Evolutionary conservation across 768 basidiomycete species (phyloP), one percentile per base, ranked within the genome.

Genomic region (Rhodotorula diobovata): DNA sequence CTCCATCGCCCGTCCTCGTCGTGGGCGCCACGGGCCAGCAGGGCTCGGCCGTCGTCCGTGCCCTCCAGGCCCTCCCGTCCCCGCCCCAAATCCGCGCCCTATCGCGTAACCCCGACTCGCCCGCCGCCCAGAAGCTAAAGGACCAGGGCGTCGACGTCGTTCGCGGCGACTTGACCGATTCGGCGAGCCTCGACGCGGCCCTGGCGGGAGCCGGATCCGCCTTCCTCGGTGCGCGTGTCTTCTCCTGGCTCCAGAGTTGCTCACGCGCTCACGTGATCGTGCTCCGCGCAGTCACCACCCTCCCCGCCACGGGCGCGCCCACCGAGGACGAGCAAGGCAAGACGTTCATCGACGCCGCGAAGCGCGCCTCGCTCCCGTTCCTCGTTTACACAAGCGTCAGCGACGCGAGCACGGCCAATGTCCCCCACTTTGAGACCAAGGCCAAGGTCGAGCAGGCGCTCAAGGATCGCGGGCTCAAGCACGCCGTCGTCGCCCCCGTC

Each of bases 401-500:
- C 5, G 62, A 60, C 32, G 78, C 77, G 8, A 75, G 77, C 21
- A 70, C 71, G 0, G 71, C 64, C 16, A 63, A 43, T 53, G 74
- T 80, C 12, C 79, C 79, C 2, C 79, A 80, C 65, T 80, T 79
- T 63, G 60, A 76, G 56, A 76, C 76, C 35, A 80, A 80, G 58
- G 63, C 58, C 10, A 43, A 67, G 63, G 63, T 79, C 59, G 79
- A 79, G 68, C 54, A 77, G 48, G 61, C 70, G 30, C 67, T 79
- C 7, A 57, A 74, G 53, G 70, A 73, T 20, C 64, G 70, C n/a
- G 77, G 77, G 34, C 39, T 79, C 34, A 28, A 43, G 6, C 73
- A 75, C 34, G 73, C 74, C 16, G 75, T 80, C 63, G 58, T 79
- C 16, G 70, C 78, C 0, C 78, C 78, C 8, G 76, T 76, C n/a